Percentiles rank a stretch among this genome's conserved stretches.
These are phyloP conservation scores for Cladosporium sp. DNA, from an alignment of 2,329 filamentous ascomycete species.

Conservation along the genomic window DNA sequence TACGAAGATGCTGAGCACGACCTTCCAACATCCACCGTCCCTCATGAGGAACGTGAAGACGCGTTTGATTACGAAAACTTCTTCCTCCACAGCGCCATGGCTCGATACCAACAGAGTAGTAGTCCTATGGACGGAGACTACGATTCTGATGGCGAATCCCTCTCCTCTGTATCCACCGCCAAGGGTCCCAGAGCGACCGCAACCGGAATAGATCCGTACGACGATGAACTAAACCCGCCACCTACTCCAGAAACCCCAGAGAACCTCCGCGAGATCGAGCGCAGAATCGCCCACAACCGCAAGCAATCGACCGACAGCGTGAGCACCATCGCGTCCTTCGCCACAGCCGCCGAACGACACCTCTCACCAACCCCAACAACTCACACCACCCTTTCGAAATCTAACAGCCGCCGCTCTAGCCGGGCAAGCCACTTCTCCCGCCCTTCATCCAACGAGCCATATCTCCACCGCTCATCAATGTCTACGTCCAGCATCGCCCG, in stretches of 20 bases:
- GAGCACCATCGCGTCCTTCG: slow-evolving; percentile 63
- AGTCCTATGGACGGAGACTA: slow-evolving; percentile 49
- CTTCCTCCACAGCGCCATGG: slow-evolving; percentile 89
- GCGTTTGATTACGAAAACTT: slow-evolving; percentile 97
- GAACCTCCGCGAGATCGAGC: slow-evolving; percentile 36
- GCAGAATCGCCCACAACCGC: slow-evolving; percentile 43
- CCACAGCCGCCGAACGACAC: slow-evolving; percentile 57
- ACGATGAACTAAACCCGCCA: slow-evolving; percentile 27
- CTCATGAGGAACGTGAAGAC: slow-evolving; percentile 90
- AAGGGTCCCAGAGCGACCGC: slow-evolving; percentile 48
- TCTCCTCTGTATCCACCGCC: slow-evolving; percentile 37
- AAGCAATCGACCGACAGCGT: slow-evolving; percentile 60
- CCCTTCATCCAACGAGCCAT: slow-evolving; percentile 4
- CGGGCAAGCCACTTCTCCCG: slow-evolving; percentile 5
- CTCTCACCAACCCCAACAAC: slow-evolving; percentile 3
- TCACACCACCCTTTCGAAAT: neutral
- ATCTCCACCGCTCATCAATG: slow-evolving; percentile 22
- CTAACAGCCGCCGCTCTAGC: slow-evolving; percentile 17
- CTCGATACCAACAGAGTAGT: slow-evolving; percentile 60
- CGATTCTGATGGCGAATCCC: slow-evolving; percentile 33
- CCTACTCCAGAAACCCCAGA: slow-evolving; percentile 37
- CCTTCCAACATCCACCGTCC: slow-evolving; percentile 32
- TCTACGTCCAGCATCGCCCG: slow-evolving; percentile 24
- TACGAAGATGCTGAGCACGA: slow-evolving; percentile 46
- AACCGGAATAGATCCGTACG: slow-evolving; percentile 37